These are phyloP conservation scores for Apiospora saccharicola DNA, from an alignment of 2,329 filamentous ascomycete genomes.

Conservation along the genomic window DNA sequence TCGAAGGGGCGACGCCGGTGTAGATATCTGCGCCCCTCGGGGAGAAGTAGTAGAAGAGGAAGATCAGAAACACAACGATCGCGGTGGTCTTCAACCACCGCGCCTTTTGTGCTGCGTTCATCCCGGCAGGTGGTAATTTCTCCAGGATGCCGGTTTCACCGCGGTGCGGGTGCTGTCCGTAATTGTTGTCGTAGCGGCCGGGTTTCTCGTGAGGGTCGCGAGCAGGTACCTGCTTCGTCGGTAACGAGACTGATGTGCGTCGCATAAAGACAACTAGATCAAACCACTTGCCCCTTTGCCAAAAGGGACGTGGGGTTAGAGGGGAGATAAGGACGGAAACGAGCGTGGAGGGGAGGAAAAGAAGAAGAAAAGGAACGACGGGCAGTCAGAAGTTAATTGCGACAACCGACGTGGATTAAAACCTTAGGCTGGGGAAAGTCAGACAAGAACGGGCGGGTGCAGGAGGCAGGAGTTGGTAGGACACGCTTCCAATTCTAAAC, in stretches of 20 bases:
- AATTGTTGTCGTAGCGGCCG: conserved; percentile 61
- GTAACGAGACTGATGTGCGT: conserved; percentile 70
- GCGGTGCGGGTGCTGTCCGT: conserved; percentile 36
- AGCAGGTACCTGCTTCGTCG: conserved; percentile 62
- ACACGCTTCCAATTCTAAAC: conserved; percentile 20
- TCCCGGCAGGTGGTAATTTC: conserved; percentile 64
- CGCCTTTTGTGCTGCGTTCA: conserved; percentile 70
- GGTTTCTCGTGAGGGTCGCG: conserved; percentile 72
- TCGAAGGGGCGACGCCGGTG: conserved; percentile 49
- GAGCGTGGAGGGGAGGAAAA: conserved; percentile 4
- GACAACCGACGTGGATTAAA: conserved; percentile 10
- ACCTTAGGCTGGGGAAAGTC: conserved; percentile 20
- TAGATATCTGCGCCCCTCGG: conserved; percentile 64
- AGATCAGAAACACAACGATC: conserved; percentile 65
- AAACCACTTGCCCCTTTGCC: conserved; percentile 29
- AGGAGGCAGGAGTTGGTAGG: background rate
- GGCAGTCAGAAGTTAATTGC: background rate
- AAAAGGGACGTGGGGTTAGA: conserved; percentile 30
- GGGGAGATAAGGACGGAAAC: background rate
- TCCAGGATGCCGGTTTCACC: conserved; percentile 57
- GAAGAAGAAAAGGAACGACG: conserved; percentile 15
- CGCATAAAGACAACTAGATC: conserved; percentile 55
- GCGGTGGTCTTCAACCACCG: conserved; percentile 72
- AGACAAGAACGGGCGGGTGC: conserved; percentile 2
- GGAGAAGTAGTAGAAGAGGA: conserved; percentile 70